Evolutionary conservation across 1,139 yeast genomes (phyloP), one percentile per base, ranked within the genome.

Genomic region (Geotrichum candidum): DNA sequence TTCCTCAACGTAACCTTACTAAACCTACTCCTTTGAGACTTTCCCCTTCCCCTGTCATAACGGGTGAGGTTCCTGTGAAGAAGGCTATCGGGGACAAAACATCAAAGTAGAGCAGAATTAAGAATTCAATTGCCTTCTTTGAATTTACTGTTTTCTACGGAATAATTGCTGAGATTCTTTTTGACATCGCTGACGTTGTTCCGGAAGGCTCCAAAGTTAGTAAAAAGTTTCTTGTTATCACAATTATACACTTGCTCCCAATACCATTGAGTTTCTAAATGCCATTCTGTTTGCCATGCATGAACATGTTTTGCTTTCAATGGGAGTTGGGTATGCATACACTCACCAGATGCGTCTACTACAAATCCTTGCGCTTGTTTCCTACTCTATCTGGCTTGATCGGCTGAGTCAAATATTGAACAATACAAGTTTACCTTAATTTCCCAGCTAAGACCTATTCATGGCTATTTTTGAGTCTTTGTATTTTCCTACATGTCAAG

Each of bases 301-400:
- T 67, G 99, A 99, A 1, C 95, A 94, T 68, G 96, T 95, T 62
- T 97, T 99, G 0, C 79, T 94, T 56, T 71, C 76, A 46, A 90
- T 94, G 97, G 99, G 95, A 73, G 95, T 94, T 73, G 99, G 99
- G 65, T 87, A 96, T 67, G 99, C 99, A 0, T 94, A 94, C 73
- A 99, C 97, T 0, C 79, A 95, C 64, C 99, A 94, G 74, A 99
- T 94, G 15, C 94, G 96, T 67, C 78, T 94, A 61, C 80, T 94
- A 66, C 99, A 94, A 73, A 90, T 94, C 56, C 99, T 99, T 0
- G 86, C 96, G 6, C 81, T 95, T 70, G 96, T 92, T 3, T 74
- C 92, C 23, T 91, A 84, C 70, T 88, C 97, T 1, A 82, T 89
- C 46, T 79, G 76, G 72, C 74, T 69, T 73, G 77, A 63, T 72